Conservation (phyloP, 2,329 filamentous ascomycete species). For the Zelopaecilomyces penicillatus region DNA sequence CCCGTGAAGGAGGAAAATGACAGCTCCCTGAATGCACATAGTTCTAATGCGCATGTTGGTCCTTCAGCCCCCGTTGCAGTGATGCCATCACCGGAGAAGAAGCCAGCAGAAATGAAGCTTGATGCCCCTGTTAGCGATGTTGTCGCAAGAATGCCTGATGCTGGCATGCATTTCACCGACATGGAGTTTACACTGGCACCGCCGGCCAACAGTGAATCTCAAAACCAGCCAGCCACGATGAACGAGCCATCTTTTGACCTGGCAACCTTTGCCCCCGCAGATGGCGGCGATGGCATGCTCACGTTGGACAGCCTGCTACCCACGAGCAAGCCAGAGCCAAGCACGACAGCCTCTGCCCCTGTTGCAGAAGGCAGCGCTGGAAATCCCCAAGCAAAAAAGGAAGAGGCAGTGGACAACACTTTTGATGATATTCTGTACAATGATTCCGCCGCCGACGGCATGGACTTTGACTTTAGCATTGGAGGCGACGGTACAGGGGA, state of each 20-base stretch:
- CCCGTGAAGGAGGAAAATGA: slow-evolving; percentile 12
- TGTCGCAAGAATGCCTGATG: slow-evolving; percentile 9
- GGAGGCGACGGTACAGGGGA: slow-evolving; percentile 21
- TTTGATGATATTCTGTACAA: slow-evolving; percentile 42
- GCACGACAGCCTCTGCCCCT: slow-evolving; percentile 1
- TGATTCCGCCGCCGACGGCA: slow-evolving; percentile 29
- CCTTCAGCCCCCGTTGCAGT: slow-evolving; percentile 18
- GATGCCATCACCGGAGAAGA: slow-evolving; percentile 20
- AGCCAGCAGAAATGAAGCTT: slow-evolving; percentile 15
- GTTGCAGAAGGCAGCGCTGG: background rate
- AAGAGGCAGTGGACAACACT: slow-evolving; percentile 23
- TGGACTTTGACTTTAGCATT: slow-evolving; percentile 25
- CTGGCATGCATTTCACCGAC: slow-evolving; percentile 43
- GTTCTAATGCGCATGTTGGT: slow-evolving; percentile 12
- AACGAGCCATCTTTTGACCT: slow-evolving; percentile 38
- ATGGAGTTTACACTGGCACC: slow-evolving; percentile 49
- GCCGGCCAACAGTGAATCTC: slow-evolving; percentile 26
- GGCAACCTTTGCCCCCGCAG: slow-evolving; percentile 31
- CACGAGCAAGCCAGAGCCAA: slow-evolving; percentile 13
- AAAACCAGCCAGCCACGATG: slow-evolving; percentile 16
- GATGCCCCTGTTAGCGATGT: slow-evolving; percentile 12
- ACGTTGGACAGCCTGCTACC: slow-evolving; percentile 24
- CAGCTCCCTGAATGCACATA: background rate
- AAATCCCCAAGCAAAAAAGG: slow-evolving; percentile 17
- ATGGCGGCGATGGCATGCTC: slow-evolving; percentile 22